A percentile compares a stretch with the other conserved stretches of the same genome.
phyloP scores from a whole-genome alignment of 2,329 filamentous ascomycete species.

The Beauveria bassiana region DNA sequence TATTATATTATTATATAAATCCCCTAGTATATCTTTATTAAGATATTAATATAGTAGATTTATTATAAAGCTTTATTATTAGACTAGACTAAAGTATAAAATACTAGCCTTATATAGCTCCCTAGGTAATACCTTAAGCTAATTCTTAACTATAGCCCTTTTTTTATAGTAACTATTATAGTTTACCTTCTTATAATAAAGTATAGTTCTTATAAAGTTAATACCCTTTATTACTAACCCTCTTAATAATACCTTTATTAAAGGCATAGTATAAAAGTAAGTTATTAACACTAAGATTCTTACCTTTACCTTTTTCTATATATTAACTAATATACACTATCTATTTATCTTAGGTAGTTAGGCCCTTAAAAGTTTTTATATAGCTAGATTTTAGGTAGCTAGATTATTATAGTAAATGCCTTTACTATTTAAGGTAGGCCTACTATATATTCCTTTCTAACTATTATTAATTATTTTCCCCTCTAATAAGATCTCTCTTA shows the following conservation, averaged over 20 bases:
- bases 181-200: background rate
- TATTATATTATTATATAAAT: too few species aligned
- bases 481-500: constrained; percentile 47
- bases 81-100: too few species aligned
- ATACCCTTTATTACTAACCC: constrained; percentile 27
- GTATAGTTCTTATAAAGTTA: background rate
- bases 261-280: constrained; percentile 55
- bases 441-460: constrained; percentile 61
- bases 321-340: constrained; percentile 89
- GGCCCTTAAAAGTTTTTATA: constrained; percentile 59
- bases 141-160: background rate
- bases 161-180: background rate
- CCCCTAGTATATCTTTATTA: too few species aligned
- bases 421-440: constrained; percentile 63
- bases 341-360: constrained; percentile 76
- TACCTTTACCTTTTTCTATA: constrained; percentile 66
- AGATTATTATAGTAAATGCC: constrained; percentile 62
- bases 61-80: too few species aligned
- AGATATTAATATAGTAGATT: too few species aligned
- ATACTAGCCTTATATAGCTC: too few species aligned
- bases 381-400: constrained; percentile 68
- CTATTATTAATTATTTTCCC: constrained; percentile 47
- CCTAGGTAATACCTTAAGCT: too few species aligned
- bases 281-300: constrained; percentile 47
- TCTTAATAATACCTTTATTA: constrained; percentile 55